Conservation (phyloP, 108 stramenopile genomes). For the Skeletonema grethae region DNA sequence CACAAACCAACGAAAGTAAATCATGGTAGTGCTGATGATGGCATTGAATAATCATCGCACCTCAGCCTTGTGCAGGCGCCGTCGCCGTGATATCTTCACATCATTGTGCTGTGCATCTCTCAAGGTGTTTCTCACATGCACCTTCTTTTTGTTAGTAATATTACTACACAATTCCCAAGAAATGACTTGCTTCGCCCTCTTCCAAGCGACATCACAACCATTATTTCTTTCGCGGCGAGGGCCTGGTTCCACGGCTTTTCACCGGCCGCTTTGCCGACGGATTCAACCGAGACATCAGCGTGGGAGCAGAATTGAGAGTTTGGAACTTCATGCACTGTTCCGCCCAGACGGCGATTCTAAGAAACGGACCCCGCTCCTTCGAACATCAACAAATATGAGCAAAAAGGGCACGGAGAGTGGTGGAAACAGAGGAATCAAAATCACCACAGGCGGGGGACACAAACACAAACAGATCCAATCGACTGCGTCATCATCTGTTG, state of each 20-base stretch:
- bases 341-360: neutral
- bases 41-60: neutral
- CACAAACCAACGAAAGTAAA: too few species aligned
- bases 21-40: neutral
- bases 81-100: neutral
- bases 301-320: neutral
- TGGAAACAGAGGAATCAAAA: conserved; percentile 2
- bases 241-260: neutral
- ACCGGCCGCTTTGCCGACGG: neutral
- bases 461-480: conserved; percentile 7
- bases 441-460: neutral
- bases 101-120: neutral
- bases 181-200: neutral
- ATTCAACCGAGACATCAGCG: neutral
- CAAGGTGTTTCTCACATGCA: neutral
- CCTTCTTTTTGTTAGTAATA: neutral
- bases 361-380: conserved; percentile 3
- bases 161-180: neutral
- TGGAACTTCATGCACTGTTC: conserved; percentile 2
- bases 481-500: neutral
- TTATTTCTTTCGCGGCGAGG: neutral
- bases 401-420: neutral
- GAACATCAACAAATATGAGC: conserved; percentile 4
- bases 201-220: neutral
- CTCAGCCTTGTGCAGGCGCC: neutral